Conservation (phyloP, 331 rosid species). For the Malus hybrid region DNA sequence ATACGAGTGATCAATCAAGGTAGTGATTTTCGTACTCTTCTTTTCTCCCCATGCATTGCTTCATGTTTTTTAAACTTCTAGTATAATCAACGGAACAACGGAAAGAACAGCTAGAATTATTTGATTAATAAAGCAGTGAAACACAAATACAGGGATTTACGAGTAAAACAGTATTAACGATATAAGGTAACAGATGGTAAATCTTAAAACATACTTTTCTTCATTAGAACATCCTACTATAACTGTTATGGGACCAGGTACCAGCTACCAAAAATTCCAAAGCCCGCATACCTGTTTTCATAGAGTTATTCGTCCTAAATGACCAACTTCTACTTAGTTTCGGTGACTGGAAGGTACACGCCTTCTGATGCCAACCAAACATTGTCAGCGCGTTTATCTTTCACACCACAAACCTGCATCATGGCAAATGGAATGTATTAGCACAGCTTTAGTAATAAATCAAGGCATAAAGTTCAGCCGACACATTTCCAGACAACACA, state of each 20-base stretch:
- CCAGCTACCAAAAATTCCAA: slow-evolving; percentile 20
- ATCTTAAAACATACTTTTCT: background rate
- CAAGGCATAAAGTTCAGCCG: background rate
- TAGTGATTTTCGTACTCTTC: background rate
- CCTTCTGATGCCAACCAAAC: slow-evolving; percentile 97
- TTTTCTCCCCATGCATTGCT: background rate
- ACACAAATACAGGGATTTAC: background rate
- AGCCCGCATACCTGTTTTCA: slow-evolving; percentile 27
- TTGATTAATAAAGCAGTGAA: background rate
- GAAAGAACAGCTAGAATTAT: too few relatives aligned
- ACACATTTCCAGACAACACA: background rate
- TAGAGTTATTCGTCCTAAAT: slow-evolving; percentile 8
- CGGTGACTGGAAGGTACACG: slow-evolving; percentile 74
- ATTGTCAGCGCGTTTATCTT: slow-evolving; percentile 86
- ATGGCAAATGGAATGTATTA: background rate
- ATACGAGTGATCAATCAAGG: background rate
- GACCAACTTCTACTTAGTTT: slow-evolving; percentile 50
- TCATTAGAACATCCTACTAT: slow-evolving; percentile 25
- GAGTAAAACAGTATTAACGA: background rate
- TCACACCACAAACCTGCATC: slow-evolving; percentile 73
- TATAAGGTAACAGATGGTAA: background rate
- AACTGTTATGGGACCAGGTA: slow-evolving; percentile 16
- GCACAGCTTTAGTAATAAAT: background rate
- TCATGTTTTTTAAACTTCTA: background rate
- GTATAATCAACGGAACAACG: too few relatives aligned